phyloP scores from a whole-genome alignment of 1,139 yeast species.

The Kazachstania sp. region DNA sequence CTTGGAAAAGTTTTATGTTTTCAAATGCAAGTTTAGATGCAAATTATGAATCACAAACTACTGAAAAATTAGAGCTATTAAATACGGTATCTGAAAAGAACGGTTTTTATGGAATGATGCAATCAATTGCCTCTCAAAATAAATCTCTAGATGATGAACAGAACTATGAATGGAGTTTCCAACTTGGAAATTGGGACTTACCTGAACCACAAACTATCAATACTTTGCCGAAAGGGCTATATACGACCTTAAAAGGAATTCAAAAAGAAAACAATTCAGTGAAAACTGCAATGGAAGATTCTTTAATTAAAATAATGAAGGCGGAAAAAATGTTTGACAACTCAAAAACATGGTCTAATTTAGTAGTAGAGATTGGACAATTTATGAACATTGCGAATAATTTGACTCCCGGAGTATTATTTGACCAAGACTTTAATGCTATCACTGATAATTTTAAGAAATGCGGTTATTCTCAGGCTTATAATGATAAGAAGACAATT shows the following conservation, averaged over 20 bases:
- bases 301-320: slow-evolving; percentile 3
- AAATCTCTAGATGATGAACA: slow-evolving; percentile 3
- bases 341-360: slow-evolving; percentile 7
- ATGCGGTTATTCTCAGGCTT: slow-evolving; percentile 3
- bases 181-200: slow-evolving; percentile 25
- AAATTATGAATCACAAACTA: slow-evolving; percentile 34
- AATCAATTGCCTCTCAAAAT: slow-evolving; percentile 10
- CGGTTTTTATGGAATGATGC: slow-evolving; percentile 25
- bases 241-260: slow-evolving; percentile 15
- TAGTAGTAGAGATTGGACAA: slow-evolving; percentile 4
- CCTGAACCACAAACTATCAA: slow-evolving; percentile 16
- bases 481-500: slow-evolving; percentile 12
- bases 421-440: background rate
- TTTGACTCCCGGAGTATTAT: background rate
- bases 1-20: slow-evolving; percentile 41
- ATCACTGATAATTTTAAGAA: slow-evolving; percentile 9
- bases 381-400: background rate
- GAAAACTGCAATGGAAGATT: slow-evolving; percentile 1
- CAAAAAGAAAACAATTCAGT: background rate
- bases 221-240: slow-evolving; percentile 16
- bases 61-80: background rate
- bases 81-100: slow-evolving; percentile 11
- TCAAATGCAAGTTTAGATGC: slow-evolving; percentile 52
- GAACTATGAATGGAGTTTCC: slow-evolving; percentile 22
- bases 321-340: slow-evolving; percentile 3